phyloP scores from a whole-genome alignment of 768 basidiomycete genomes.

The Pleurotus eryngii region DNA sequence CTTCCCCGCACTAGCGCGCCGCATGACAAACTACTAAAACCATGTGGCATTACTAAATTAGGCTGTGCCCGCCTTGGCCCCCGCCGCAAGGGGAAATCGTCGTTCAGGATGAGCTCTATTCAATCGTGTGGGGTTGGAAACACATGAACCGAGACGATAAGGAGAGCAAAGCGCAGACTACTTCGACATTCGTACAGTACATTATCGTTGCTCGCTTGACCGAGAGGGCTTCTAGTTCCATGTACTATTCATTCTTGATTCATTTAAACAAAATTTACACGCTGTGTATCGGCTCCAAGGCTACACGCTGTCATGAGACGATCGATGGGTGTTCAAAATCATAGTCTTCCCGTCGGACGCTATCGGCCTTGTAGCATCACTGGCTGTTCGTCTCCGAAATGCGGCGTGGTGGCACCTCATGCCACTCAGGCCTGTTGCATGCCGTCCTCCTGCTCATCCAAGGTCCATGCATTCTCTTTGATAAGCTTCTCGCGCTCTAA shows the following conservation, averaged over 20 bases:
- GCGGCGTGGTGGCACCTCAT: neutral
- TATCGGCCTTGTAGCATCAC: neutral
- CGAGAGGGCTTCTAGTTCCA: neutral
- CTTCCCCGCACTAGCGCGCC: neutral
- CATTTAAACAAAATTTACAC: no score
- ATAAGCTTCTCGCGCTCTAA: constrained; percentile 76
- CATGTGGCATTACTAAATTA: constrained; percentile 1
- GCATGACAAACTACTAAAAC: neutral
- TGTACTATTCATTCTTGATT: no score
- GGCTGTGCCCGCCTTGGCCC: constrained; percentile 2
- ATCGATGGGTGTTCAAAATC: no score
- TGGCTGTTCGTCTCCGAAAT: neutral
- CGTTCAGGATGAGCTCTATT: neutral
- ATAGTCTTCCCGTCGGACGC: neutral
- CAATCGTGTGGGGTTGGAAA: constrained; percentile 2
- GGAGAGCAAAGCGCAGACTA: neutral
- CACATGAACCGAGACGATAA: constrained; percentile 3
- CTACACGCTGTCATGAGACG: no score
- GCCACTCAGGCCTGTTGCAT: neutral
- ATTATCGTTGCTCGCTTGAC: neutral
- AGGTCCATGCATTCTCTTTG: constrained; percentile 78
- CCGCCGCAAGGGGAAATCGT: neutral
- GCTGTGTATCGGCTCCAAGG: no score
- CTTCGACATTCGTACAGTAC: no score
- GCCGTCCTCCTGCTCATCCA: constrained; percentile 39